Percentiles rank a stretch among this genome's conserved stretches.
These are phyloP conservation scores for Yamadazyma sp. DNA, from an alignment of 805 yeast genomes.

Conservation along the genomic window DNA sequence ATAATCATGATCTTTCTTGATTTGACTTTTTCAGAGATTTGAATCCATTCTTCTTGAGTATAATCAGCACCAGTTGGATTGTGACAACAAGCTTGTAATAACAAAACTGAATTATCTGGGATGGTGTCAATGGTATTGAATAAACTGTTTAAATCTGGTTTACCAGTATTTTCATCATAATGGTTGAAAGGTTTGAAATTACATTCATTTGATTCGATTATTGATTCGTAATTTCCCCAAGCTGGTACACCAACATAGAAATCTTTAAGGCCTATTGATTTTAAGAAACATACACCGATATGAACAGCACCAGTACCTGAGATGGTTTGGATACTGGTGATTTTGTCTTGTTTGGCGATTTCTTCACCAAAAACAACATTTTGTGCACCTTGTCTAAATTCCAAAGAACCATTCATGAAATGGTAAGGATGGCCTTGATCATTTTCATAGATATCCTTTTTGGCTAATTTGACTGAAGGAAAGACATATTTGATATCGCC, in stretches of 20 bases:
- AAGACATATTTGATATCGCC: constrained; percentile 33
- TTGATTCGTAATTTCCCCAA: constrained; percentile 39
- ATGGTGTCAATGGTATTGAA: constrained; percentile 26
- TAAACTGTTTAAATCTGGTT: constrained; percentile 27
- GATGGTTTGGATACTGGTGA: constrained; percentile 37
- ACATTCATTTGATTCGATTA: constrained; percentile 32
- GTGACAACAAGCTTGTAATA: constrained; percentile 44
- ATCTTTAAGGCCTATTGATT: constrained; percentile 19
- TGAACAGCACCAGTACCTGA: constrained; percentile 44
- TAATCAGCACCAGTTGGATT: constrained; percentile 45
- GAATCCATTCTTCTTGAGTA: constrained; percentile 33
- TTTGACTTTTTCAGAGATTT: constrained; percentile 24
- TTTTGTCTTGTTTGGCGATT: constrained; percentile 16
- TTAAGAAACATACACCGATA: constrained; percentile 31
- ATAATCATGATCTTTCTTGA: constrained; percentile 24
- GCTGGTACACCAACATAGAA: constrained; percentile 37
- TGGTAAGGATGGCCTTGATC: constrained; percentile 47
- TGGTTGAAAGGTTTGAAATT: constrained; percentile 24
- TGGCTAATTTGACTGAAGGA: constrained; percentile 38
- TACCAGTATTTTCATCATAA: constrained; percentile 26
- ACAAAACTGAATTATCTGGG: constrained; percentile 29
- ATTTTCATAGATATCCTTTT: constrained; percentile 25
- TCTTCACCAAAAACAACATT: constrained; percentile 33
- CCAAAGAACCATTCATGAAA: constrained; percentile 39
- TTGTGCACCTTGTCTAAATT: constrained; percentile 32